Base-by-base conservation (phyloP, 2,329 filamentous ascomycete species). In the Hymenoscyphus repandus region DNA sequence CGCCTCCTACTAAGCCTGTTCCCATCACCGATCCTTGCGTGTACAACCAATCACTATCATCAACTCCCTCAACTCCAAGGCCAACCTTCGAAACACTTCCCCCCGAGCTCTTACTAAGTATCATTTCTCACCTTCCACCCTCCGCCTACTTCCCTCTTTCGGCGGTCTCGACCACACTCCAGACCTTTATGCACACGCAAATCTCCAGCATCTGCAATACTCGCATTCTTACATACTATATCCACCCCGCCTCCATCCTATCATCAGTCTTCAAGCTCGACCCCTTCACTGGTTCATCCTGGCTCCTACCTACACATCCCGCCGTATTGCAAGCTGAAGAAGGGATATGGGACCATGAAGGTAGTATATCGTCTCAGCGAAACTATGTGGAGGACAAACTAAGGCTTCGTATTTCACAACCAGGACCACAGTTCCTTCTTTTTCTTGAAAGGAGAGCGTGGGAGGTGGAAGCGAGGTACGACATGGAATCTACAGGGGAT, bases 31-130 rank as follows among this genome's bases (percentile, higher is more conserved):
- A 33, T 45, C n/a, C 12, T 31, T 15, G 10, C 22, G 20, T 5
- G 22, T n/a, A n/a, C 33, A n/a, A 27, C 30, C n/a, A 30, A 18
- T 37, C 18, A 17, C 12, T 38, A 22, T 37, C 18, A 30, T 46
- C 33, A n/a, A 38, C 32, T 10, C 37, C 33, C 9, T n/a, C 36
- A 15, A 11, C 7, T 36, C 15, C 30, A 34, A 30, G 20, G 27
- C 27, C 34, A 41, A 40, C 6, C 6, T 54, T 60, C 20, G 50
- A 53, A n/a, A 49, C 50, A 42, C 49, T 61, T 34, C 57, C 60
- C 20, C 50, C 53, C 34, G 73, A 75, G 59, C 62, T 75, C 33
- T 62, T 74, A 32, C 67, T 73, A 18, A 27, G 45, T 18, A 58
- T 62, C 45, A 49, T 62, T 40, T 41, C 52, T n/a, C 49, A 57